Percentiles rank a stretch among this genome's conserved stretches.
Conservation (phyloP, 1,139 yeast genomes). For the Blastobotrys serpentis region DNA sequence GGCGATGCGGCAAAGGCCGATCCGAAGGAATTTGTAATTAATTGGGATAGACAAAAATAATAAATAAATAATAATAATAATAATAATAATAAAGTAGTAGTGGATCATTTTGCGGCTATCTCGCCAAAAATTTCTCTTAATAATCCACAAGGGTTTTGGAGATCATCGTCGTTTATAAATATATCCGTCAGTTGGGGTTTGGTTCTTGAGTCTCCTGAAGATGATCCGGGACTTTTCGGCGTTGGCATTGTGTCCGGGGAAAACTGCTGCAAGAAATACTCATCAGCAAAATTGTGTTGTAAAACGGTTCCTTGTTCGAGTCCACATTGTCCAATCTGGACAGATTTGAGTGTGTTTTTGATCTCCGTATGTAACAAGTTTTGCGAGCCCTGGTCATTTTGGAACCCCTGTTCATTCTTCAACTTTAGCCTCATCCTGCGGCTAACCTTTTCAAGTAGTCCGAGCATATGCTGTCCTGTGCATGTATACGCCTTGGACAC, state of each 20-base stretch:
- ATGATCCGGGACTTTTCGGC: neutral
- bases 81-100: neutral
- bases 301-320: neutral
- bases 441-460: neutral
- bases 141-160: neutral
- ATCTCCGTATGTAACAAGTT: neutral
- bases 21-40: too few relatives aligned
- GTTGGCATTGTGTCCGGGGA: slow-evolving; percentile 4
- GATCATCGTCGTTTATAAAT: neutral
- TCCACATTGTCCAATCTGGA: slow-evolving; percentile 1
- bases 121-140: slow-evolving; percentile 4
- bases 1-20: slow-evolving; percentile 1
- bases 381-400: neutral
- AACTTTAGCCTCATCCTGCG: neutral
- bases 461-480: slow-evolving; percentile 6
- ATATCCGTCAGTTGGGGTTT: neutral
- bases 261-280: slow-evolving; percentile 1
- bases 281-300: slow-evolving; percentile 3
- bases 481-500: slow-evolving; percentile 3
- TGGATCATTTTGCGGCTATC: neutral
- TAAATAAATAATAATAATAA: neutral
- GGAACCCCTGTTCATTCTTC: neutral
- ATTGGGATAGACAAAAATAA: neutral
- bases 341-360: neutral
- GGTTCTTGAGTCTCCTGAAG: neutral